Evolutionary conservation across 768 basidiomycete genomes (phyloP).

Genomic region (Tricholoma sp.): DNA sequence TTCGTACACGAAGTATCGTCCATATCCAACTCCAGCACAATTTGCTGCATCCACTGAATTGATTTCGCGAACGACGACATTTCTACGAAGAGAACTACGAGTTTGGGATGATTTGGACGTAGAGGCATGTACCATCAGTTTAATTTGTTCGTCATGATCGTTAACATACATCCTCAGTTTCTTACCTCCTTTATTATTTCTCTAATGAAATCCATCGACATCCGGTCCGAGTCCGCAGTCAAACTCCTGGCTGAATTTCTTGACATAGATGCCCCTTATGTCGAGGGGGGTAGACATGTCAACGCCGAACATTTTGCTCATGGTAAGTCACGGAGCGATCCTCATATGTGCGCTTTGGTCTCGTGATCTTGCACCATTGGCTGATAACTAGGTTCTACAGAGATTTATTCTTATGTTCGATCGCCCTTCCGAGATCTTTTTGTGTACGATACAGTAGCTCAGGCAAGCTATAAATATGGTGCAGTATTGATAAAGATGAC

Average conservation of each 20-base stretch:
- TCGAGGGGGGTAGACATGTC: constrained; percentile 48
- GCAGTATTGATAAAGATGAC: constrained; percentile 7
- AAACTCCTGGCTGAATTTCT: constrained; percentile 84
- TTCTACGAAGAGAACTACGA: constrained; percentile 78
- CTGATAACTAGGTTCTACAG: constrained; percentile 31
- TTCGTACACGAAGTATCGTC: constrained; percentile 77
- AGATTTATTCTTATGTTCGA: constrained; percentile 84
- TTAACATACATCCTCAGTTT: constrained; percentile 48
- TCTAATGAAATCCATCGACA: constrained; percentile 89
- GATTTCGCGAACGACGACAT: constrained; percentile 70
- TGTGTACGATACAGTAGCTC: constrained; percentile 75
- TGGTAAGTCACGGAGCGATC: constrained; percentile 42
- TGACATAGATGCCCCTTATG: constrained; percentile 64
- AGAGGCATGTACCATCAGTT: constrained; percentile 48
- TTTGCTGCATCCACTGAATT: constrained; percentile 74
- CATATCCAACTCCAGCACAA: constrained; percentile 82
- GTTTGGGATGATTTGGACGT: constrained; percentile 91
- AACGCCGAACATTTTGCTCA: constrained; percentile 95
- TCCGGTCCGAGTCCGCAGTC: constrained; percentile 85
- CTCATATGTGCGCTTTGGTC: background rate
- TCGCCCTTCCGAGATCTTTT: constrained; percentile 85
- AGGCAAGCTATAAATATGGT: constrained; percentile 42
- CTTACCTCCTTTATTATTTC: constrained; percentile 85
- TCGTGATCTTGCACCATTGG: background rate
- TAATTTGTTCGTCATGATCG: background rate